A percentile compares a stretch with the other conserved stretches of the same genome.
phyloP scores from a whole-genome alignment of 2,329 filamentous ascomycete species.

The Aureobasidium sp. region DNA sequence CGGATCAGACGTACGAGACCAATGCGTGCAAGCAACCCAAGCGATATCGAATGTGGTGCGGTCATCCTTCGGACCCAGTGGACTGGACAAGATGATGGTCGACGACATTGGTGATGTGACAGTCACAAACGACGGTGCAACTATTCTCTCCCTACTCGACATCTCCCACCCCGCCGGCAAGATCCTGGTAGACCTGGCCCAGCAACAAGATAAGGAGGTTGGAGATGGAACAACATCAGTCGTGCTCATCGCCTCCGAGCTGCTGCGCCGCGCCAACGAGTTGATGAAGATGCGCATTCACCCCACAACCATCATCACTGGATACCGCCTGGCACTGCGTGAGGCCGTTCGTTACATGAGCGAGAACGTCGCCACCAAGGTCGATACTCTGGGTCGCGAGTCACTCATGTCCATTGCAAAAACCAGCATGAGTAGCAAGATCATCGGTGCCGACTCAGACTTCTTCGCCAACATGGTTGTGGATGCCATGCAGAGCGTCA shows the following conservation, averaged over 20 bases:
- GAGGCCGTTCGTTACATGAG: slow-evolving; percentile 99
- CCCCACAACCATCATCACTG: slow-evolving; percentile 97
- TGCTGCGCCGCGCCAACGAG: slow-evolving; percentile 89
- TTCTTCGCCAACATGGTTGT: slow-evolving; percentile 98
- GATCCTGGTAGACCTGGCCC: slow-evolving; percentile 93
- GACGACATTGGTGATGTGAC: slow-evolving; percentile 99
- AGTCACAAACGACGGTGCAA: slow-evolving; percentile 97
- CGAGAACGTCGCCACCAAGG: slow-evolving; percentile 94
- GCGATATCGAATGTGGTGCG: slow-evolving; percentile 98
- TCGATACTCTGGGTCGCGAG: slow-evolving; percentile 83
- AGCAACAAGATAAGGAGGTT: slow-evolving; percentile 98
- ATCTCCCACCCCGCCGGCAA: slow-evolving; percentile 97
- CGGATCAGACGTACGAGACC: slow-evolving; percentile 90
- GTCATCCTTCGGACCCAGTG: slow-evolving; percentile 94
- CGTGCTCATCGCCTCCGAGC: slow-evolving; percentile 92
- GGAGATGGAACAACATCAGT: slow-evolving; percentile 98
- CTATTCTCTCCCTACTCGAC: slow-evolving; percentile 88
- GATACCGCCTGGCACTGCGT: slow-evolving; percentile 87
- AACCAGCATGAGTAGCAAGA: slow-evolving; percentile 99
- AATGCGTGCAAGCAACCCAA: slow-evolving; percentile 94
- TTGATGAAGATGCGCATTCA: slow-evolving; percentile 99
- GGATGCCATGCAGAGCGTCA: slow-evolving; percentile 91
- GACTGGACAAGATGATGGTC: slow-evolving; percentile 99
- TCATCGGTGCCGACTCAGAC: slow-evolving; percentile 89
- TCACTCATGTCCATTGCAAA: slow-evolving; percentile 92